Evolutionary conservation across 495 filamentous ascomycete species (phyloP).

Genomic region (Haplographium delicatum): DNA sequence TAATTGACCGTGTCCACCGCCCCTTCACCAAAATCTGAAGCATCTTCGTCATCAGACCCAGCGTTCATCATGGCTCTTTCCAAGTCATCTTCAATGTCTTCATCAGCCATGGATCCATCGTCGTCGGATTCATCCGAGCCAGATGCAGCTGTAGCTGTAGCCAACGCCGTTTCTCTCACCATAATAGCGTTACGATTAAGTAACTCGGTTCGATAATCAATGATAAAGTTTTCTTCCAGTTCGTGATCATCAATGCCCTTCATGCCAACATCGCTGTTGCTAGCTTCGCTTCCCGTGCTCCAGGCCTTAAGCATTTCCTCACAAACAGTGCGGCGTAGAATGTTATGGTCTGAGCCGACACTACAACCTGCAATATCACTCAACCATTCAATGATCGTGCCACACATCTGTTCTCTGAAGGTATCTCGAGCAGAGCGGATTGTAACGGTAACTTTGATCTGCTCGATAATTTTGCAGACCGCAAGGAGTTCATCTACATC

Average conservation of each 20-base stretch:
- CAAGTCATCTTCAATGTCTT: slow-evolving; percentile 46
- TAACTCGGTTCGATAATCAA: slow-evolving; percentile 28
- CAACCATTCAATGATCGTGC: slow-evolving; percentile 96
- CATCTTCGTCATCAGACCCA: slow-evolving; percentile 25
- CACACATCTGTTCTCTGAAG: slow-evolving; percentile 97
- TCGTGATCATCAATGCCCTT: slow-evolving; percentile 90
- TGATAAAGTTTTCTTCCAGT: slow-evolving; percentile 33
- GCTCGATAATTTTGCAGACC: slow-evolving; percentile 79
- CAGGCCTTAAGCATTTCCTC: slow-evolving; percentile 85
- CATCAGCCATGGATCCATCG: slow-evolving; percentile 28
- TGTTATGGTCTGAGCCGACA: slow-evolving; percentile 71
- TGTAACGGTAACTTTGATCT: slow-evolving; percentile 93
- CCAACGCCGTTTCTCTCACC: slow-evolving; percentile 36
- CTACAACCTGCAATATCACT: slow-evolving; percentile 87
- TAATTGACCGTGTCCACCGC: slow-evolving; percentile 40
- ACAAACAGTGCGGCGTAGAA: slow-evolving; percentile 76
- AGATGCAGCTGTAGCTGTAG: slow-evolving; percentile 41
- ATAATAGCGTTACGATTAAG: slow-evolving; percentile 15
- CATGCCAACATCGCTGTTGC: slow-evolving; percentile 75
- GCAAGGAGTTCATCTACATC: slow-evolving; percentile 66
- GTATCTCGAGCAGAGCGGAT: slow-evolving; percentile 91
- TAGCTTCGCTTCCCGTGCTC: slow-evolving; percentile 80
- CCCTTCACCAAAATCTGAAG: slow-evolving; percentile 24
- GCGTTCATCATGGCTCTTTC: slow-evolving; percentile 23
- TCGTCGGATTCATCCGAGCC: slow-evolving; percentile 43